These are phyloP conservation scores for Schizochytrium sp. DNA, from an alignment of 108 stramenopile genomes.

Conservation along the genomic window DNA sequence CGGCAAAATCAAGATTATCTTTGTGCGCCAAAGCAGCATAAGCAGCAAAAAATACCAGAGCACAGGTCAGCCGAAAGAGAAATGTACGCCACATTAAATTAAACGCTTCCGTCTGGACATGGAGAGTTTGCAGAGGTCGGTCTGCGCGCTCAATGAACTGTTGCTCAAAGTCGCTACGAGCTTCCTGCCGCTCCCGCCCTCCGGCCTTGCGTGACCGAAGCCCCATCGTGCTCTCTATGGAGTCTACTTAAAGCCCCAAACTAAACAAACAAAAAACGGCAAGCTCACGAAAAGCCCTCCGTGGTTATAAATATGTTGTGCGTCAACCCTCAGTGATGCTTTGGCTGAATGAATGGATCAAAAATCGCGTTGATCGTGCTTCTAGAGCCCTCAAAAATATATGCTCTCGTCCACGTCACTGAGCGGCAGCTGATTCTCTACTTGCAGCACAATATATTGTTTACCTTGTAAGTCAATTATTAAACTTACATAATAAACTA, in stretches of 20 bases:
- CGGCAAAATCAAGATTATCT: constrained; percentile 9
- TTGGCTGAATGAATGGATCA: too few relatives aligned
- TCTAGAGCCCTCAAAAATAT: too few relatives aligned
- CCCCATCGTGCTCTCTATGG: neutral
- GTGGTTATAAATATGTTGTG: neutral
- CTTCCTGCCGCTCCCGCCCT: constrained; percentile 7
- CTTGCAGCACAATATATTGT: too few relatives aligned
- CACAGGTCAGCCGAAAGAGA: neutral
- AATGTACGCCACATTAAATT: constrained; percentile 15
- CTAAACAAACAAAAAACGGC: neutral
- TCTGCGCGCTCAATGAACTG: constrained; percentile 56
- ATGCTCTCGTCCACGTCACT: too few relatives aligned
- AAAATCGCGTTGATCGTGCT: too few relatives aligned
- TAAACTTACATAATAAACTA: too few relatives aligned
- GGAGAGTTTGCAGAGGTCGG: neutral
- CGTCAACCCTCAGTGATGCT: too few relatives aligned
- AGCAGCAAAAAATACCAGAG: constrained; percentile 19
- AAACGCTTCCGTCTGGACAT: constrained; percentile 53
- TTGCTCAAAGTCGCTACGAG: constrained; percentile 42
- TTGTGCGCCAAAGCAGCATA: constrained; percentile 32
- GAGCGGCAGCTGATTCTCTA: too few relatives aligned
- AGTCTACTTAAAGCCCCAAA: neutral
- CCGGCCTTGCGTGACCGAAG: constrained; percentile 44
- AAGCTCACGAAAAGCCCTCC: neutral
- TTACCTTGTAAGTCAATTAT: too few relatives aligned